These are phyloP conservation scores for Actinidia polygama DNA, from an alignment of 179 eudicot genomes.

Conservation along the genomic window DNA sequence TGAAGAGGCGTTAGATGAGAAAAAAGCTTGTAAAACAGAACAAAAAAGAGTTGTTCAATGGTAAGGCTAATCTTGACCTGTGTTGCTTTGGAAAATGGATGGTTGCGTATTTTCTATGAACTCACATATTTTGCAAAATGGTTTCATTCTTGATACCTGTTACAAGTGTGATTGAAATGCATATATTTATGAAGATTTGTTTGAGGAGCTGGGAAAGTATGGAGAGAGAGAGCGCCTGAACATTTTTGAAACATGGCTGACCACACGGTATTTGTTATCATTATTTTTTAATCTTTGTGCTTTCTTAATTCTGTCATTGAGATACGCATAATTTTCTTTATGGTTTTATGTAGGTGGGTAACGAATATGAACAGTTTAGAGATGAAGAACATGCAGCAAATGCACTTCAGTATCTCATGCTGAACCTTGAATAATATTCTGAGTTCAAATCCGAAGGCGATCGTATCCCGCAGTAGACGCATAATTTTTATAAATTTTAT, in stretches of 20 bases:
- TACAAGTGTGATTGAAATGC: conserved; percentile 21
- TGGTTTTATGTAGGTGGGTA: conserved; percentile 66
- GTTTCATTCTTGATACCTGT: too few relatives aligned
- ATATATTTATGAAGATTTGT: conserved; percentile 98
- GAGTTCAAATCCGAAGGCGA: too few relatives aligned
- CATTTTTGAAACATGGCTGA: too few relatives aligned
- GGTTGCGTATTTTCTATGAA: too few relatives aligned
- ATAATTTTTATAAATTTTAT: too few relatives aligned
- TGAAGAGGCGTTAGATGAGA: conserved; percentile 60
- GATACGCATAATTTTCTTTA: neutral
- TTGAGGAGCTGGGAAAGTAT: conserved; percentile 89
- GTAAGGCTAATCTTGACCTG: too few relatives aligned
- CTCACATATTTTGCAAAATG: too few relatives aligned
- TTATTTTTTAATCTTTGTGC: neutral
- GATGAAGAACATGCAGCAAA: conserved; percentile 92
- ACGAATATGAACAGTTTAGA: conserved; percentile 91
- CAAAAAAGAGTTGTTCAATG: too few relatives aligned
- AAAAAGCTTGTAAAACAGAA: conserved; percentile 38
- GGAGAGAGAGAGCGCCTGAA: conserved; percentile 93
- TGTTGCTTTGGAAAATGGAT: too few relatives aligned
- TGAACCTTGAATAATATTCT: conserved; percentile 88
- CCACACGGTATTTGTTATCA: too few relatives aligned
- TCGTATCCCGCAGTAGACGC: too few relatives aligned
- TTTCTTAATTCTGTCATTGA: neutral
- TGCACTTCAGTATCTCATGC: conserved; percentile 70